phyloP scores from a whole-genome alignment of 2,329 filamentous ascomycete genomes.

The Xylariaceae sp. region DNA sequence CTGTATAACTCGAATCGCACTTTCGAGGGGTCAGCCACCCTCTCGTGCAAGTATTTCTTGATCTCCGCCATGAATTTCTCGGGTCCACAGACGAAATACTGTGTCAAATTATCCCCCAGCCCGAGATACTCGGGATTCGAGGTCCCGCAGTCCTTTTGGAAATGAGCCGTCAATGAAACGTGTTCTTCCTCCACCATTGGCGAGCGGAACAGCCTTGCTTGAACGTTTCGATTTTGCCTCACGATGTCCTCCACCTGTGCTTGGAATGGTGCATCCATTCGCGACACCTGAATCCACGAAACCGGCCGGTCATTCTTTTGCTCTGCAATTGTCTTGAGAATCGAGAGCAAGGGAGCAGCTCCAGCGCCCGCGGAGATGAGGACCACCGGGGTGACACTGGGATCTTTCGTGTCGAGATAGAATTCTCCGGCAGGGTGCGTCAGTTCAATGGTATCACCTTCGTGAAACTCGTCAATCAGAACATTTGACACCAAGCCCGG shows the following conservation, averaged over 20 bases:
- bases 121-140: conserved; percentile 45
- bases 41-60: conserved; percentile 19
- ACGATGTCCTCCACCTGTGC: conserved; percentile 48
- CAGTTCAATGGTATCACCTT: conserved; percentile 62
- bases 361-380: conserved; percentile 62
- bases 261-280: conserved; percentile 51
- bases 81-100: conserved; percentile 55
- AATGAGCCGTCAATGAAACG: conserved; percentile 44
- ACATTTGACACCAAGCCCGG: conserved; percentile 69
- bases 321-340: conserved; percentile 53
- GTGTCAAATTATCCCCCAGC: conserved; percentile 43
- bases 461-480: conserved; percentile 59
- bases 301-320: conserved; percentile 46
- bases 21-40: conserved; percentile 18
- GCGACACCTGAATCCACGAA: conserved; percentile 59
- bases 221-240: conserved; percentile 34
- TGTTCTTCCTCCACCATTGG: conserved; percentile 45
- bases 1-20: conserved; percentile 29
- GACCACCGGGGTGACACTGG: conserved; percentile 49
- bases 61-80: conserved; percentile 55
- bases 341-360: conserved; percentile 58
- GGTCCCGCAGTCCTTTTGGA: conserved; percentile 46
- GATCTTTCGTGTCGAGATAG: conserved; percentile 47
- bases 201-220: conserved; percentile 50
- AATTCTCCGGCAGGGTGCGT: conserved; percentile 67